Evolutionary conservation across 352 stramenopile genomes (phyloP).

Genomic region (Globisporangium recalcitrans): DNA sequence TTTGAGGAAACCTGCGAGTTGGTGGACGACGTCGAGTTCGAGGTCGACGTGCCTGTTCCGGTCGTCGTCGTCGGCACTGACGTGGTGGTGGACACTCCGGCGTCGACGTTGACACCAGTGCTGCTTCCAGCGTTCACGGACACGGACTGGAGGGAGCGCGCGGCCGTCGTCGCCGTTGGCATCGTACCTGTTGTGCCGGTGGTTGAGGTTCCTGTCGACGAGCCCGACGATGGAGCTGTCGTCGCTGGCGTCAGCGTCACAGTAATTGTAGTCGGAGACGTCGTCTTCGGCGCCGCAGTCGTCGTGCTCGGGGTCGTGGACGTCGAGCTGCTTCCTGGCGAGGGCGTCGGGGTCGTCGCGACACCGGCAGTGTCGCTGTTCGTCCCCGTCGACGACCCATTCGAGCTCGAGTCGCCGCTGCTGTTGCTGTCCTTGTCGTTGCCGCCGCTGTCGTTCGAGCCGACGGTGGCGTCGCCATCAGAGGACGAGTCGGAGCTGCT

Average conservation of each 20-base stretch:
- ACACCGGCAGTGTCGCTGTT: conserved; percentile 1
- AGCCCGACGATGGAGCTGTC: conserved; percentile 6
- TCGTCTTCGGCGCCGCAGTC: neutral
- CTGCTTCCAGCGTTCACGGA: neutral
- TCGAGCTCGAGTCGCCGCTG: conserved; percentile 7
- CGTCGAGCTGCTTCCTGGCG: neutral
- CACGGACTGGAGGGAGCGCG: neutral
- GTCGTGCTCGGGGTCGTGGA: conserved; percentile 1
- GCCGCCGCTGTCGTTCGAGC: conserved; percentile 10
- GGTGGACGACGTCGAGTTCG: conserved; percentile 5
- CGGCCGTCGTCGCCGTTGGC: neutral
- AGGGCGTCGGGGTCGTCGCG: conserved; percentile 10
- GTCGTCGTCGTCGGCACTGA: conserved; percentile 6
- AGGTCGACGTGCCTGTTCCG: conserved; percentile 12
- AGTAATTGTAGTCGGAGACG: conserved; percentile 1
- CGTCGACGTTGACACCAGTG: neutral
- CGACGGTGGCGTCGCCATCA: conserved; percentile 12
- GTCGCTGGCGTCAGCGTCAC: neutral
- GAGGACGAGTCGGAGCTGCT: conserved; percentile 24
- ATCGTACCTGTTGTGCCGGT: conserved; percentile 2
- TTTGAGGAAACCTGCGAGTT: neutral
- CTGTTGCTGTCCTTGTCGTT: conserved; percentile 5
- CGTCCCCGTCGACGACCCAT: neutral
- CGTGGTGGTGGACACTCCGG: conserved; percentile 3
- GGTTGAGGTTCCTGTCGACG: neutral